phyloP scores from a whole-genome alignment of 495 filamentous ascomycete genomes.

The Penicillium herquei region DNA sequence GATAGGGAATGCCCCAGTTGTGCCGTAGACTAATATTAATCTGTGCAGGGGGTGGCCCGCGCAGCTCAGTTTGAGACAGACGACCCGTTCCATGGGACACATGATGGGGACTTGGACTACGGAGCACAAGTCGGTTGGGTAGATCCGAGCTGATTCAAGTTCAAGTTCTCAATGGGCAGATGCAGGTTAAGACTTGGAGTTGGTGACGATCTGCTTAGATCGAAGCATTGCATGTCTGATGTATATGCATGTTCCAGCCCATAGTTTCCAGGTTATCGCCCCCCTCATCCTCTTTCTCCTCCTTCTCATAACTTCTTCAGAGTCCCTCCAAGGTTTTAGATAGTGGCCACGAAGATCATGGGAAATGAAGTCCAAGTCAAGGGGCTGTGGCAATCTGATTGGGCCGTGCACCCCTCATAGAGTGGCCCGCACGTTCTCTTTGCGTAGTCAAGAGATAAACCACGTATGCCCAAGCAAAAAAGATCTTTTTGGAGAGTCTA shows the following conservation, averaged over 20 bases:
- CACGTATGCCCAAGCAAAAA: constrained; percentile 2
- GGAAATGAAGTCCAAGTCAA: too few species aligned
- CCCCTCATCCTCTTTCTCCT: too few species aligned
- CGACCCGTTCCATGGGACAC: constrained; percentile 13
- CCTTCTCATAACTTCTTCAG: too few species aligned
- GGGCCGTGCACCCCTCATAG: constrained; percentile 12
- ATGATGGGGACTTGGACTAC: not conserved
- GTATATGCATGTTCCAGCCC: too few species aligned
- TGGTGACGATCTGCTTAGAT: too few species aligned
- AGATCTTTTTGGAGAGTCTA: not conserved
- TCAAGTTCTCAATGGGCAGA: too few species aligned
- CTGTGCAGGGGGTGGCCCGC: not conserved
- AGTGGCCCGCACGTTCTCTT: constrained; percentile 16
- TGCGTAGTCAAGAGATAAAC: constrained; percentile 8
- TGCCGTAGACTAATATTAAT: not conserved
- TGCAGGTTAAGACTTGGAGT: too few species aligned
- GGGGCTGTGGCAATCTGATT: constrained; percentile 13
- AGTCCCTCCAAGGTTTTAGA: too few species aligned
- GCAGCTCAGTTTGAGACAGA: constrained; percentile 15
- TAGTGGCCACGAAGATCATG: too few species aligned
- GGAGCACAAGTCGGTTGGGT: not conserved
- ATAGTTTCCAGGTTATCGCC: too few species aligned
- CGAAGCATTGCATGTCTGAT: too few species aligned
- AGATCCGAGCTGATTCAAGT: not conserved
- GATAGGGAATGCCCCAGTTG: not conserved